These are phyloP conservation scores for Pythium pyrilobum DNA, from an alignment of 352 stramenopile species.

Conservation along the genomic window DNA sequence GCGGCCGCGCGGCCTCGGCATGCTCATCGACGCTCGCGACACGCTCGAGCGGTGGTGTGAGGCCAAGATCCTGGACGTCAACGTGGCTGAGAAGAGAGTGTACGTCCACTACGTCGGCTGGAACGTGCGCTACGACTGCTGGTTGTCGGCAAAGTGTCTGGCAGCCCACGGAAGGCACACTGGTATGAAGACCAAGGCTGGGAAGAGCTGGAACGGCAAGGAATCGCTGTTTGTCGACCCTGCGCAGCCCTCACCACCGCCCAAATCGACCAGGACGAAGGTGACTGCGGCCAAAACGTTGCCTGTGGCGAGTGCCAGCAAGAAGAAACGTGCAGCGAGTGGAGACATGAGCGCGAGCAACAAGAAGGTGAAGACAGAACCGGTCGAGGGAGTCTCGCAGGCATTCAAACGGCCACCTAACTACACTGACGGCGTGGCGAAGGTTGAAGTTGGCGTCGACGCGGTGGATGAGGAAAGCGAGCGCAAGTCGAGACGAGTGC, in stretches of 20 bases:
- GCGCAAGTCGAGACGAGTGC: constrained; percentile 24
- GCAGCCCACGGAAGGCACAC: constrained; percentile 52
- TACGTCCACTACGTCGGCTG: constrained; percentile 77
- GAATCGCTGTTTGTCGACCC: constrained; percentile 16
- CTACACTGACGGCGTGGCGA: too few relatives aligned
- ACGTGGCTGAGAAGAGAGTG: constrained; percentile 26
- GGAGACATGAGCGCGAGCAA: not conserved
- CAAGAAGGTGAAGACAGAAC: not conserved
- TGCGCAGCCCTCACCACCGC: constrained; percentile 6
- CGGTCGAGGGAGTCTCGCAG: too few relatives aligned
- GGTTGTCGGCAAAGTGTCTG: constrained; percentile 38
- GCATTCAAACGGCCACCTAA: not conserved
- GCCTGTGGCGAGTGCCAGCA: not conserved
- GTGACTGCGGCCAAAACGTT: not conserved
- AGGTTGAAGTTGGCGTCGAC: constrained; percentile 39
- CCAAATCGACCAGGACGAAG: not conserved
- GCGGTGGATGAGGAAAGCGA: constrained; percentile 49
- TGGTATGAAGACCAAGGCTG: constrained; percentile 17
- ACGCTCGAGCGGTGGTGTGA: constrained; percentile 49
- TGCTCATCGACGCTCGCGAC: constrained; percentile 61
- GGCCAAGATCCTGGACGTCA: constrained; percentile 48
- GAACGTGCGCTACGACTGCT: constrained; percentile 69
- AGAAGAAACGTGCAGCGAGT: not conserved
- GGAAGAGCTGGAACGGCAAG: constrained; percentile 46
- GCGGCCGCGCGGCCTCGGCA: constrained; percentile 25